Evolutionary conservation across 2,329 filamentous ascomycete genomes (phyloP), one percentile per base, ranked within the genome.

Genomic region (Fusarium fujikuroi): DNA sequence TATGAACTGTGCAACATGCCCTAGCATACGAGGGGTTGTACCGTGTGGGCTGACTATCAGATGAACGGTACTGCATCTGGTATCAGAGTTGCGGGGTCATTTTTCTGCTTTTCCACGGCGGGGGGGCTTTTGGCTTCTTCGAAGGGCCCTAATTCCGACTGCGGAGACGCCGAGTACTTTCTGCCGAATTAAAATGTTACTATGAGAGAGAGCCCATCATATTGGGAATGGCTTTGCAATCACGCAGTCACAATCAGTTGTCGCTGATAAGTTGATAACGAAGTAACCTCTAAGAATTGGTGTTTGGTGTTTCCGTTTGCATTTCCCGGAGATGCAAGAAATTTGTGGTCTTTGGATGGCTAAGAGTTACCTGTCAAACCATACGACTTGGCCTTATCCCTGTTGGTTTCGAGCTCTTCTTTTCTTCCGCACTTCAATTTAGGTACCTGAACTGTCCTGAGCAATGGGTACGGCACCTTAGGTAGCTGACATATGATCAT

Each of bases 51-150:
- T 23, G 9, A 47, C 34, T 46, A 32, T 42, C 47, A 47, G 30
- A 56, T 56, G 44, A 43, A 78, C 76, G 28, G 76, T 74, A 72
- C 73, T 63, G 44, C 72, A 69, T 75, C 62, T 70, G 66, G 66
- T 71, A 67, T 68, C 67, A 69, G 69, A 46, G 73, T 78, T 78
- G 76, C 76, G 76, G 76, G 76, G 76, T 77, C 72, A 59, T 30
- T 49, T 63, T 72, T 77, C 54, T 75, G 62, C 69, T 76, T 77
- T 78, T 78, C 74, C 75, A 76, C 75, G 69, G 75, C 64, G 60
- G 53, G 67, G 66, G 56, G 53, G 39, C 39, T 47, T 39, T 66
- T 75, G 34, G 59, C 68, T 73, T 75, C 70, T 62, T 76, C 67
- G 66, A 75, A 71, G 53, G 23, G 63, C 47, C 36, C 63, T 74